These are phyloP conservation scores for Chaetomium tenue DNA, from an alignment of 495 filamentous ascomycete species.

Conservation along the genomic window DNA sequence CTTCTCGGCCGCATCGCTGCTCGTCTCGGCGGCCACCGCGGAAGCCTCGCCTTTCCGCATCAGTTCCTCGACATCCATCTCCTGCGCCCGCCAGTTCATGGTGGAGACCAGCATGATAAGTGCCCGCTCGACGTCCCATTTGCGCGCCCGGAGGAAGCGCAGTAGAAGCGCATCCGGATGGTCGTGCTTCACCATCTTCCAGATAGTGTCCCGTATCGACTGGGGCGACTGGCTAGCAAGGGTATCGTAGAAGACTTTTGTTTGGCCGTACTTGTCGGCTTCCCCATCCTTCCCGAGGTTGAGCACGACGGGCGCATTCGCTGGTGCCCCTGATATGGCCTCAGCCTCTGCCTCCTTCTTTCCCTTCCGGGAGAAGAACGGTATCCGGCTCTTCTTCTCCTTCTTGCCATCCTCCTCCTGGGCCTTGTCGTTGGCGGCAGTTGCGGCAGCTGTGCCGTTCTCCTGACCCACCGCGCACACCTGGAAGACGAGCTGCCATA, in stretches of 20 bases:
- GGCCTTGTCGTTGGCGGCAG: constrained; percentile 17
- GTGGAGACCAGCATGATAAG: constrained; percentile 92
- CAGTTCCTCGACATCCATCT: constrained; percentile 83
- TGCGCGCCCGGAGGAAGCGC: constrained; percentile 86
- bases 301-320: constrained; percentile 23
- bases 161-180: constrained; percentile 85
- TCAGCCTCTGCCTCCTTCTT: constrained; percentile 55
- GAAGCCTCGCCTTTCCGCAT: constrained; percentile 73
- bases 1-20: constrained; percentile 53
- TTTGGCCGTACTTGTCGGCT: constrained; percentile 92
- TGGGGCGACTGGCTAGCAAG: constrained; percentile 73
- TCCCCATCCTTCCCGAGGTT: constrained; percentile 50
- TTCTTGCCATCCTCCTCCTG: constrained; percentile 52
- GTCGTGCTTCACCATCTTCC: constrained; percentile 95
- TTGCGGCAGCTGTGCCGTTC: constrained; percentile 28
- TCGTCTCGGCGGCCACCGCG: constrained; percentile 59
- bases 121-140: constrained; percentile 94
- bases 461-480: constrained; percentile 67
- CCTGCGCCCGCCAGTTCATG: constrained; percentile 81
- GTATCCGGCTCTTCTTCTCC: constrained; percentile 64
- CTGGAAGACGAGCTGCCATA: constrained; percentile 76
- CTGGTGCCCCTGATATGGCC: constrained; percentile 18
- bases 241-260: constrained; percentile 78
- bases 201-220: constrained; percentile 77
- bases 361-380: constrained; percentile 58